Conservation (phyloP, 495 filamentous ascomycete species). For the Staphylotrichum longicolle region DNA sequence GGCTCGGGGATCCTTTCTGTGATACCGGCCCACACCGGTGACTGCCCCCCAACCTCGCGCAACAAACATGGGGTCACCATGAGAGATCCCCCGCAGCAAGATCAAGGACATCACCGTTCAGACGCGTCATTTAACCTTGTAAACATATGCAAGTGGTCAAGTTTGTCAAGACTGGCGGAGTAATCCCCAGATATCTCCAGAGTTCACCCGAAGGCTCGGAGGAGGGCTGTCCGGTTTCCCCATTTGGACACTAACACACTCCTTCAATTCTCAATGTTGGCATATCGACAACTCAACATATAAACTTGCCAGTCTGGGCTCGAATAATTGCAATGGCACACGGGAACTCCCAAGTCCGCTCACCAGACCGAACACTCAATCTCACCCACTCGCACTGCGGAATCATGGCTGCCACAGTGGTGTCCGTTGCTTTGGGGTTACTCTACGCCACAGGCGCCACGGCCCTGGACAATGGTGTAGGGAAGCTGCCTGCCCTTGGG, state of each 20-base stretch:
- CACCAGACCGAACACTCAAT: background rate
- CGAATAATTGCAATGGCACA: background rate
- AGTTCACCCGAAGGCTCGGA: background rate
- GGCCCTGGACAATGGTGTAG: conserved; percentile 14
- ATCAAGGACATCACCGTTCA: no score
- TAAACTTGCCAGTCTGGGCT: background rate
- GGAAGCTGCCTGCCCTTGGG: conserved; percentile 14
- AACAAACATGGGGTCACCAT: no score
- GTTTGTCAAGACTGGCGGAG: background rate
- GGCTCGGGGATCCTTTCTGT: no score
- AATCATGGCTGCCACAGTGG: background rate
- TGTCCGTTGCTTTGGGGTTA: background rate
- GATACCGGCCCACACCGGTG: no score
- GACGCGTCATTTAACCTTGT: no score
- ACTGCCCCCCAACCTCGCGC: no score
- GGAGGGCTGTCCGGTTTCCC: background rate
- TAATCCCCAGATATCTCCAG: background rate
- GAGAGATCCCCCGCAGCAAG: no score
- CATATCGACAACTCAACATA: background rate
- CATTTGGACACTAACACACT: background rate
- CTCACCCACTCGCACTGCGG: background rate
- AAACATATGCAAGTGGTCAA: no score
- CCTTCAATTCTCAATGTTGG: background rate
- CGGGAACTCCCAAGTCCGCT: background rate
- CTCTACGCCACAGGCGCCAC: background rate